These are phyloP conservation scores for Blastobotrys elegans DNA, from an alignment of 1,139 yeast genomes.

Conservation along the genomic window DNA sequence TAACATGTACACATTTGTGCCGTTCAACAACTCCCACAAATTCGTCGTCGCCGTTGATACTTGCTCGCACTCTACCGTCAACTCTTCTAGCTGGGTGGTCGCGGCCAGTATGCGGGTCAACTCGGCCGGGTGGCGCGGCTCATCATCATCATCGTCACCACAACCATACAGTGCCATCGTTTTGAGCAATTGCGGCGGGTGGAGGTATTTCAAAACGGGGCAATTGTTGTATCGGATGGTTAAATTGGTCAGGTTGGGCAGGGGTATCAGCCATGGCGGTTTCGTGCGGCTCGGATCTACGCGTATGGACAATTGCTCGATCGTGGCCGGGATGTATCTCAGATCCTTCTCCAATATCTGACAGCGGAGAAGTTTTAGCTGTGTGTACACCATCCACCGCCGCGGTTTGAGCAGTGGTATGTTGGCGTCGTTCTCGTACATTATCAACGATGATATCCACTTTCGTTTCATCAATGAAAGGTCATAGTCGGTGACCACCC, in stretches of 20 bases:
- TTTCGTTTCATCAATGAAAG: background rate
- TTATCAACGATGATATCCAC: background rate
- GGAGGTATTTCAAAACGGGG: background rate
- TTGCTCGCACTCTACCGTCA: too few relatives aligned
- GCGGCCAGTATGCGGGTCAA: too few relatives aligned
- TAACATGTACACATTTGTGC: background rate
- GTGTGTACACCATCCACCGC: background rate
- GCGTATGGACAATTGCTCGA: too few relatives aligned
- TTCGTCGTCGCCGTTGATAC: too few relatives aligned
- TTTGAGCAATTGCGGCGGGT: background rate
- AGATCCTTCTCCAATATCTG: background rate
- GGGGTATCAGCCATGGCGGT: too few relatives aligned
- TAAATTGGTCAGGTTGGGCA: background rate
- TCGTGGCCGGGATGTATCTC: background rate
- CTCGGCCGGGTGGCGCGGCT: too few relatives aligned
- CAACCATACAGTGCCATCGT: background rate
- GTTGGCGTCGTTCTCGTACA: background rate
- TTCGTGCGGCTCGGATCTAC: too few relatives aligned
- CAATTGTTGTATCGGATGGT: background rate
- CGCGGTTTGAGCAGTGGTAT: background rate
- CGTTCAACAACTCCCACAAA: too few relatives aligned
- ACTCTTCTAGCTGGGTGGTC: too few relatives aligned
- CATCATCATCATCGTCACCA: too few relatives aligned
- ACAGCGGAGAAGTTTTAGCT: background rate
- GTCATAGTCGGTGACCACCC: background rate